Evolutionary conservation across 2,329 filamentous ascomycete species (phyloP), one percentile per base, ranked within the genome.

Genomic region (Pleurostoma richardsiae): DNA sequence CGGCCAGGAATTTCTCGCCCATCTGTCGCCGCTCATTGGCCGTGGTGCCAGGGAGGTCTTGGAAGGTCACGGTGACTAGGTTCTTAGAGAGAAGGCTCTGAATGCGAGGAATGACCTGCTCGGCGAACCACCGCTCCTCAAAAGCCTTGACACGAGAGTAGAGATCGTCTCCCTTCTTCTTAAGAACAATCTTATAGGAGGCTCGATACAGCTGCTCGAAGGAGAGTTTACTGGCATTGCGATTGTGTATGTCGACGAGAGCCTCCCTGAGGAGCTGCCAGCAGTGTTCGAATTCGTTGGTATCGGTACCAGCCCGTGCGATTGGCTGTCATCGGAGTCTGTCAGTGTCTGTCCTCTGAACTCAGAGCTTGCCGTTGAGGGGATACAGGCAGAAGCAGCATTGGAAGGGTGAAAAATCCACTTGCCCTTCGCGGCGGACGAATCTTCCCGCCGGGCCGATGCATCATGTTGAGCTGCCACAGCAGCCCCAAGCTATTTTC

Each of bases 171-270:
- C 91, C 91, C 56, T 90, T 86, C 69, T 92, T 95, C 67, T 86
- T 88, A 33, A 96, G 71, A 1, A 97, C 92, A 26, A 97, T 88
- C 64, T 94, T 92, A 69, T 99, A 99, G 4, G 90, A 88, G 46
- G 88, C 88, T 48, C 94, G 86, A 69, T 99, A 99, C 1, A 99
- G 80, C 59, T 95, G 87, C 66, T 99, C 94, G 70, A 96, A 99
- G 1, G 91, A 96, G 3, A 99, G 80, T 11, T 79, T 77, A 7
- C 90, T 95, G 50, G 90, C 90, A 63, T 95, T 94, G 64, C 95
- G 91, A 48, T 83, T 87, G 69, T 97, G 91, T 43, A 99, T 97
- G 61, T 96, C 88, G 47, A 74, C 76, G 44, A 99, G 80, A 4
- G 92, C 90, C 42, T 83, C 78, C 41, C 83, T 76, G 6, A 99